Evolutionary conservation across 1,284 basidiomycete genomes (phyloP), one percentile per base, ranked within the genome.

Genomic region (Pseudozyma sp.): DNA sequence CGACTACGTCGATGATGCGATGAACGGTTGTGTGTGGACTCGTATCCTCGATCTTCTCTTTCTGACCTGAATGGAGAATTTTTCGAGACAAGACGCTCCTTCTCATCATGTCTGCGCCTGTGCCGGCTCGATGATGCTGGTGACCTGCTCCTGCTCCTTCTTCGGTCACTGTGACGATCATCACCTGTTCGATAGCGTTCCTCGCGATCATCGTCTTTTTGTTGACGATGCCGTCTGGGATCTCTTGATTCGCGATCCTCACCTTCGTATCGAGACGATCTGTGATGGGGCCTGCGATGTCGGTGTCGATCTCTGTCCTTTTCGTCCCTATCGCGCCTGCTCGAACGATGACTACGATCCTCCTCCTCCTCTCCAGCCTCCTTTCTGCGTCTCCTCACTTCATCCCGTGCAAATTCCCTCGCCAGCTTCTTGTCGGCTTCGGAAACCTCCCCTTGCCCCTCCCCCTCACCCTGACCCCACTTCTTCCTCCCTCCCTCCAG

Each of bases 381-480:
- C 19, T 56, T 50, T n/a, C 61, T 59, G 13, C 61, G 47, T 17
- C 56, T 59, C 53, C 60, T 50, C 14, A 72, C 64, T 46, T 67
- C 64, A 33, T 77, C 58, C n/a, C 51, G 64, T 0, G 80, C 80
- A 29, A 68, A 56, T 45, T 61, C 71, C n/a, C 60, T 69, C 3
- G 78, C 79, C 7, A 68, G 39, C 75, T 55, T 81, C 80, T 54
- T 75, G 47, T 51, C 73, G 66, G 51, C 78, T 31, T 39, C 65
- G 19, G 62, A 57, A 13, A 70, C 14, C 39, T 65, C 69, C 24
- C 24, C 24, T 24, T 7, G 59, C 54, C 35, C 46, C 54, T 2
- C 40, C 47, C 7, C 40, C 40, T 42, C 7, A 2, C 50, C 61
- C 16, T 53, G 47, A 33, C 66, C 67, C 63, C 68, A 77, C 33